These are phyloP conservation scores for Lagerstroemia fauriei DNA, from an alignment of 441 rosid genomes.

Conservation along the genomic window DNA sequence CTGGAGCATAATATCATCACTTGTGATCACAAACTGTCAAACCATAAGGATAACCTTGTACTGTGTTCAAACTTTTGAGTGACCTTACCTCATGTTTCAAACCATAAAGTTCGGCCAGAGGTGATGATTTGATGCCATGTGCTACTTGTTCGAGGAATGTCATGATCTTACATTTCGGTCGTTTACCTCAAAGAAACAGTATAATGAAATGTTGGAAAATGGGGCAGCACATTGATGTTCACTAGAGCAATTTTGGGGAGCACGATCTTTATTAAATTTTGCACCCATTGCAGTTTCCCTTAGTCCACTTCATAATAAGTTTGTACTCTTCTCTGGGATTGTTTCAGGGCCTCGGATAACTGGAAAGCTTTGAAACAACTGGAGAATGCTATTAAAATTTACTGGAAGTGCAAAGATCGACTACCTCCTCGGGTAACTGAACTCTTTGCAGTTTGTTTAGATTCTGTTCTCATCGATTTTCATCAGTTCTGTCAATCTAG, in stretches of 20 bases:
- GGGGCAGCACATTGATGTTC: neutral
- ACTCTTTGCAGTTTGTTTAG: neutral
- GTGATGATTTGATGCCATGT: neutral
- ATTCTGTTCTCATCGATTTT: neutral
- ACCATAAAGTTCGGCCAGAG: neutral
- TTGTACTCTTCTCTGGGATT: neutral
- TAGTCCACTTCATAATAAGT: neutral
- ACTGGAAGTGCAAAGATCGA: constrained; percentile 75
- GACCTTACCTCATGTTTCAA: neutral
- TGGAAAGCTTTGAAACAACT: constrained; percentile 86
- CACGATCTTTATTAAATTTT: neutral
- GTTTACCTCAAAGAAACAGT: neutral
- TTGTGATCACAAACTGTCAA: too few relatives aligned
- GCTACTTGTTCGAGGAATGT: neutral
- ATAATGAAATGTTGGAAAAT: neutral
- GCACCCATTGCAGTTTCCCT: neutral
- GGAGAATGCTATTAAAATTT: constrained; percentile 74
- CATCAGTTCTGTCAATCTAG: too few relatives aligned
- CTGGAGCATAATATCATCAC: too few relatives aligned
- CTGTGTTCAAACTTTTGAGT: neutral
- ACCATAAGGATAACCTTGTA: neutral
- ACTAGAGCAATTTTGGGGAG: neutral
- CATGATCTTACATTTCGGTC: neutral
- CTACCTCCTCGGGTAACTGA: constrained; percentile 75
- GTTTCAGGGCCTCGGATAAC: constrained; percentile 67